Evolutionary conservation across 192 early-diverging fungal genomes (phyloP).

Genomic region (Mortierella alpina): DNA sequence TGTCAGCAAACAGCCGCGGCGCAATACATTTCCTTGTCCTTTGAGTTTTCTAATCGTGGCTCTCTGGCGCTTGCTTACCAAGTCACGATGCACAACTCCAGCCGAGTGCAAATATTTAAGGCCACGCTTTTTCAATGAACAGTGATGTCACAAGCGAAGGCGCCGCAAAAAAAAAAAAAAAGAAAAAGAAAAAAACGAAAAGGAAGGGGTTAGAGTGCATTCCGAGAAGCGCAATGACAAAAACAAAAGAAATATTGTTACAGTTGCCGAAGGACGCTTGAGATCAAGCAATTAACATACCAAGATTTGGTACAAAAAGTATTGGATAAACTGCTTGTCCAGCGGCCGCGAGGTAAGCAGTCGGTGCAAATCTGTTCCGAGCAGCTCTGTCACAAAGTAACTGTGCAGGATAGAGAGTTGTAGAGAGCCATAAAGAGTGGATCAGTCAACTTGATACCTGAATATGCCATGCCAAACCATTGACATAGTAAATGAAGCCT

Average conservation of each 20-base stretch:
- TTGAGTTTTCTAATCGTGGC: background rate
- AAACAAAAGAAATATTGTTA: too few species aligned
- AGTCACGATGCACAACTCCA: slow-evolving; percentile 94
- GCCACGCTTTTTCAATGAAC: slow-evolving; percentile 65
- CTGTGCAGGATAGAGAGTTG: slow-evolving; percentile 26
- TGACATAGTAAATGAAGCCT: too few species aligned
- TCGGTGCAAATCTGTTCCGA: slow-evolving; percentile 96
- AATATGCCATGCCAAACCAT: too few species aligned
- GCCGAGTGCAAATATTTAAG: slow-evolving; percentile 96
- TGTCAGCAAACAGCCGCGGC: background rate
- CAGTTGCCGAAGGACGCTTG: too few species aligned
- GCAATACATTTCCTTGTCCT: background rate
- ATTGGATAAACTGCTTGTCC: slow-evolving; percentile 96
- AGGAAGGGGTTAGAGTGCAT: background rate
- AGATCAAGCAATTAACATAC: slow-evolving; percentile 50
- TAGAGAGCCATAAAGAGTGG: too few species aligned
- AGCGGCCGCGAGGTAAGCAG: slow-evolving; percentile 89
- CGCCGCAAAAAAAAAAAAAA: background rate
- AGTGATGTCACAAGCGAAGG: too few species aligned
- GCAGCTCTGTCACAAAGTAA: slow-evolving; percentile 96
- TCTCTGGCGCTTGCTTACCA: slow-evolving; percentile 59
- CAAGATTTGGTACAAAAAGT: slow-evolving; percentile 97
- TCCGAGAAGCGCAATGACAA: too few species aligned
- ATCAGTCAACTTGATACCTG: too few species aligned
- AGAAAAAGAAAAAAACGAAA: background rate